A percentile compares a stretch with the other conserved stretches of the same genome.
Evolutionary conservation across 495 filamentous ascomycete species (phyloP).

Genomic region (Penicillium lividum): DNA sequence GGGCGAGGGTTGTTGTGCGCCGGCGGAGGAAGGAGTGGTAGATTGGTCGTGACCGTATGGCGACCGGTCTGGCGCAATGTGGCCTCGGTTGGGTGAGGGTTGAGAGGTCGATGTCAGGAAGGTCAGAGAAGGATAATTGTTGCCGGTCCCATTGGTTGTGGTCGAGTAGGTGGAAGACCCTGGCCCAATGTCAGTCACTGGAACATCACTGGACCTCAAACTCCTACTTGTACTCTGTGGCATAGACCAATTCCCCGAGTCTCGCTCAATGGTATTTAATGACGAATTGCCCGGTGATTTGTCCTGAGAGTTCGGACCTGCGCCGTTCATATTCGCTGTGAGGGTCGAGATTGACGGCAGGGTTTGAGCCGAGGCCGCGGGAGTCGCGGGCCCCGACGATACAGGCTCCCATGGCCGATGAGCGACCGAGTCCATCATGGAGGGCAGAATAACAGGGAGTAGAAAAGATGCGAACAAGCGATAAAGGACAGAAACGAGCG

Average conservation of each 20-base stretch:
- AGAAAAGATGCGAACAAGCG: background rate
- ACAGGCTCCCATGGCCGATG: constrained; percentile 47
- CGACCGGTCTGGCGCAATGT: constrained; percentile 47
- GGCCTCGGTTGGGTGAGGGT: constrained; percentile 50
- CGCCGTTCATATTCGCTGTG: constrained; percentile 44
- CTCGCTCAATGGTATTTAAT: constrained; percentile 51
- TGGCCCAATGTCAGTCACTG: constrained; percentile 17
- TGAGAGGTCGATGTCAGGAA: constrained; percentile 52
- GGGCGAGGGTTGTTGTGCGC: constrained; percentile 46
- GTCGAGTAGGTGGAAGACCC: constrained; percentile 59
- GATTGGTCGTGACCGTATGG: constrained; percentile 44
- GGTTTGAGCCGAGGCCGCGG: constrained; percentile 43
- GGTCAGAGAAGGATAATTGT: constrained; percentile 49
- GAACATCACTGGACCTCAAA: constrained; percentile 13
- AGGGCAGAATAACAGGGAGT: background rate
- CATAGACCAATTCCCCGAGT: constrained; percentile 55
- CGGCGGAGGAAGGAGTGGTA: constrained; percentile 46
- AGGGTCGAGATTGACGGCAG: constrained; percentile 51
- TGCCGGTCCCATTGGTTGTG: constrained; percentile 47
- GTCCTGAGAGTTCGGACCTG: constrained; percentile 29
- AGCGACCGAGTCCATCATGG: constrained; percentile 42
- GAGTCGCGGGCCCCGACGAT: constrained; percentile 40
- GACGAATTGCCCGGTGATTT: constrained; percentile 48
- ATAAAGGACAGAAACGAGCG: background rate
- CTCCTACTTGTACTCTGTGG: constrained; percentile 52